These are phyloP conservation scores for Cucumis cinereus DNA, from an alignment of 306 rosid genomes.

Conservation along the genomic window DNA sequence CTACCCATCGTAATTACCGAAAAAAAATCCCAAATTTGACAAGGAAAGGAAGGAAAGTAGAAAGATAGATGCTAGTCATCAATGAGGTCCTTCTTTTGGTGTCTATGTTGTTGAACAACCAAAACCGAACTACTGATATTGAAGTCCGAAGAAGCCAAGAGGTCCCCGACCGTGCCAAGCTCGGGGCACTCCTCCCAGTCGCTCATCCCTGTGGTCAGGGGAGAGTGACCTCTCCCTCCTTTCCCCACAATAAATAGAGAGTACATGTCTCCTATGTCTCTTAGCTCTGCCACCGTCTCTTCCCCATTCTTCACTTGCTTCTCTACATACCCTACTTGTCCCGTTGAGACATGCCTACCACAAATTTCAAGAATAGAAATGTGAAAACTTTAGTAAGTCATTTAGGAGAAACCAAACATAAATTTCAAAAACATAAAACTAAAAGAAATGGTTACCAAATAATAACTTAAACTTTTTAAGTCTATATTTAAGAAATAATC, in stretches of 20 bases:
- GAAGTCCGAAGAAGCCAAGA: constrained; percentile 77
- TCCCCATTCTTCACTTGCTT: constrained; percentile 51
- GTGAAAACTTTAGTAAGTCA: too few relatives aligned
- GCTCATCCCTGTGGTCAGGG: constrained; percentile 71
- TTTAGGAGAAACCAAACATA: too few relatives aligned
- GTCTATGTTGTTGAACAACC: constrained; percentile 75
- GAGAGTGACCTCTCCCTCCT: constrained; percentile 70
- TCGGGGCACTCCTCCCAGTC: constrained; percentile 98
- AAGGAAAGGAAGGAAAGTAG: background rate
- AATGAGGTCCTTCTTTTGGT: constrained; percentile 34
- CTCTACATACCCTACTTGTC: constrained; percentile 72
- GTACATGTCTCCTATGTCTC: constrained; percentile 64
- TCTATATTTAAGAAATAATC: too few relatives aligned
- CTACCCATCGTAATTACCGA: too few relatives aligned
- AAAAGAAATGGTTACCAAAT: too few relatives aligned
- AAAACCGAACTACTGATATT: constrained; percentile 65
- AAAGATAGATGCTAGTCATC: constrained; percentile 10
- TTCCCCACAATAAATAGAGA: constrained; percentile 74
- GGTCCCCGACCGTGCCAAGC: constrained; percentile 92
- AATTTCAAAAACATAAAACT: too few relatives aligned
- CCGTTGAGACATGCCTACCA: constrained; percentile 53
- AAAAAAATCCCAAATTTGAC: background rate
- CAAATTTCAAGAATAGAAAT: too few relatives aligned
- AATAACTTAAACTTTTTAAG: too few relatives aligned
- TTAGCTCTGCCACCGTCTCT: constrained; percentile 45